Conservation (phyloP, 2,329 filamentous ascomycete genomes). For the Sporothrix mexicana region DNA sequence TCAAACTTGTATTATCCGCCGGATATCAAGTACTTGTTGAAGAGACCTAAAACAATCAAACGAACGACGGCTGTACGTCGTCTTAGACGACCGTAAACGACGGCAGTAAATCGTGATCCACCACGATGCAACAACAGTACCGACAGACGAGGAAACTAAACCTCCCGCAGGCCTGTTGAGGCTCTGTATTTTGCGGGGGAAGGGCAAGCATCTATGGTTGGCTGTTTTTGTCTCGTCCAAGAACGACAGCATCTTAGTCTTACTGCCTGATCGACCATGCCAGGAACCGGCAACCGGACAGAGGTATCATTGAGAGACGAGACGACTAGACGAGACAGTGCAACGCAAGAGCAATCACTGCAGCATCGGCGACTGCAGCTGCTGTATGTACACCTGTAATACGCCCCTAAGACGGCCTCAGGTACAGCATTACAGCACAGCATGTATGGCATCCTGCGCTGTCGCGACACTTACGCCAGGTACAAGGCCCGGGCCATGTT, state of each 20-base stretch:
- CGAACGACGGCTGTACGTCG: background rate
- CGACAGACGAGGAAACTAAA: background rate
- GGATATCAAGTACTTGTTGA: background rate
- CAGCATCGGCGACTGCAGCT: background rate
- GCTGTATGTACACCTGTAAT: background rate
- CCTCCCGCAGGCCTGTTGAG: background rate
- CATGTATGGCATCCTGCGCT: background rate
- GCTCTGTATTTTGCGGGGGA: constrained; percentile 12
- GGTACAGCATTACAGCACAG: background rate
- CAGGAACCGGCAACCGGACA: background rate
- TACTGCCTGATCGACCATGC: background rate
- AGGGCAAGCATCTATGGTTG: background rate
- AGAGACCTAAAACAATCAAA: background rate
- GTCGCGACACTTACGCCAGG: constrained; percentile 7
- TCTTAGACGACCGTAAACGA: background rate
- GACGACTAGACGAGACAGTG: background rate
- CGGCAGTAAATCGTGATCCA: background rate
- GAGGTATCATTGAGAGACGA: background rate
- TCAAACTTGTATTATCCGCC: too few relatives aligned
- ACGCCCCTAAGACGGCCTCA: background rate
- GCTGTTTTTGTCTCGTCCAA: background rate
- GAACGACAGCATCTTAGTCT: background rate
- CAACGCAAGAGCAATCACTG: background rate
- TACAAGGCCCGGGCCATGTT: background rate
- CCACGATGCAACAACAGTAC: constrained; percentile 24